These are phyloP conservation scores for Arabidopsis hybrid DNA, from an alignment of 441 rosid species.

Conservation along the genomic window DNA sequence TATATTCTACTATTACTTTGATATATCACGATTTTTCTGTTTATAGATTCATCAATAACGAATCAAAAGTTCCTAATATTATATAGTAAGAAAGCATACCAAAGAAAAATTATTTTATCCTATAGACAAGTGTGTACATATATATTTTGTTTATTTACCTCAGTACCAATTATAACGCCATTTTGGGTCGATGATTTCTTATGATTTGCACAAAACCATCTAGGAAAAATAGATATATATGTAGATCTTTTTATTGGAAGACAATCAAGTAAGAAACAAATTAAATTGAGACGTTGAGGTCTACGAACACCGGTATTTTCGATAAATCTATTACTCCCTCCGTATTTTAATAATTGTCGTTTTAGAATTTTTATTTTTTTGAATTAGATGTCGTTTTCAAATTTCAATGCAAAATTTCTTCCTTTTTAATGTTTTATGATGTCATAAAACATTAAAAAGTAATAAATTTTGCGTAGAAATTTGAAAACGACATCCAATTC, in stretches of 20 bases:
- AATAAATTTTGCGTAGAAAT: no score
- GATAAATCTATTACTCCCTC: no score
- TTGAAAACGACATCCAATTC: no score
- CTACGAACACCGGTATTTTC: neutral
- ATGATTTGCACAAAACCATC: neutral
- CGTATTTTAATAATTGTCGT: no score
- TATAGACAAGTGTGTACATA: neutral
- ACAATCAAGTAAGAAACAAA: neutral
- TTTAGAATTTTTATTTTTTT: no score
- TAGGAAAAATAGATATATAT: neutral
- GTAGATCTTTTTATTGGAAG: neutral
- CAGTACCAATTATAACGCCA: neutral
- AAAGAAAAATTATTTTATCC: neutral
- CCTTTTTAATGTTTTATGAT: no score
- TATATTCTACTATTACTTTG: conserved; percentile 2
- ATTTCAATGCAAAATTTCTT: no score
- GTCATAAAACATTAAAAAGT: no score
- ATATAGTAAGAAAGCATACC: neutral
- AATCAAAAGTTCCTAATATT: neutral
- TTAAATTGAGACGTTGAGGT: neutral
- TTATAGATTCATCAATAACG: conserved; percentile 7
- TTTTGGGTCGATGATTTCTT: neutral
- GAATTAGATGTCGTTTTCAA: no score
- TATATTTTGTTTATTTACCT: neutral
- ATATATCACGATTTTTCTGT: neutral